A percentile compares a stretch with the other conserved stretches of the same genome.
Conservation (phyloP, 345 rosid genomes). For the Clarkia xantiana region DNA sequence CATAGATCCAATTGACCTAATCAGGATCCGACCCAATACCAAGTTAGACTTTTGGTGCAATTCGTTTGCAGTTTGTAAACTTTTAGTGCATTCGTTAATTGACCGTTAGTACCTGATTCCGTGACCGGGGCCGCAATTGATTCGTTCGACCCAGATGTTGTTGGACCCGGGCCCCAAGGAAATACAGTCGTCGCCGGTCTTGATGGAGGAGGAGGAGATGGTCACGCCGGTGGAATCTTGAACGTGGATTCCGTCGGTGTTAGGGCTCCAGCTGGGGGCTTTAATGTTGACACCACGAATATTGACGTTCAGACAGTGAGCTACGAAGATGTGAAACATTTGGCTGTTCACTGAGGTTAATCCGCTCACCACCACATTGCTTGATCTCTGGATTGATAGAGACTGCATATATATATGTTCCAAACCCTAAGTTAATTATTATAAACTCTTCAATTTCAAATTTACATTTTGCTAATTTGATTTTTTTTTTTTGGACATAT, state of each 20-base stretch:
- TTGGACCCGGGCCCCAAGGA: constrained; percentile 25
- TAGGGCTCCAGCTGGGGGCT: constrained; percentile 44
- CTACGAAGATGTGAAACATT: constrained; percentile 13
- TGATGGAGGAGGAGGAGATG: constrained; percentile 19
- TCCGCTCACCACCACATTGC: constrained; percentile 3
- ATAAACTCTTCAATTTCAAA: too few relatives aligned
- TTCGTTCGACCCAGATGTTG: constrained; percentile 17
- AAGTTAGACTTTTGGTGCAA: too few relatives aligned
- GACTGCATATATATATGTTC: constrained; percentile 6
- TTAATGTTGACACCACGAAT: constrained; percentile 6
- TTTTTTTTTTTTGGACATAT: too few relatives aligned
- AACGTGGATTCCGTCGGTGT: constrained; percentile 51
- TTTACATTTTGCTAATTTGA: too few relatives aligned
- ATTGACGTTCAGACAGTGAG: background rate
- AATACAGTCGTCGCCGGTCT: constrained; percentile 51
- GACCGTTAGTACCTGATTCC: constrained; percentile 19
- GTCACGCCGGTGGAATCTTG: constrained; percentile 16
- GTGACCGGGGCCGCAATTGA: constrained; percentile 38
- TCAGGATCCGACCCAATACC: too few relatives aligned
- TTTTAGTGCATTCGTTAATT: too few relatives aligned
- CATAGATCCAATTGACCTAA: too few relatives aligned
- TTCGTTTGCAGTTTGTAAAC: too few relatives aligned
- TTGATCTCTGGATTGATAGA: constrained; percentile 11
- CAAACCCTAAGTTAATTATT: too few relatives aligned
- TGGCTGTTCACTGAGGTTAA: constrained; percentile 17